Base-by-base conservation (phyloP, 345 rosid genomes). In the Iberis pinnata region DNA sequence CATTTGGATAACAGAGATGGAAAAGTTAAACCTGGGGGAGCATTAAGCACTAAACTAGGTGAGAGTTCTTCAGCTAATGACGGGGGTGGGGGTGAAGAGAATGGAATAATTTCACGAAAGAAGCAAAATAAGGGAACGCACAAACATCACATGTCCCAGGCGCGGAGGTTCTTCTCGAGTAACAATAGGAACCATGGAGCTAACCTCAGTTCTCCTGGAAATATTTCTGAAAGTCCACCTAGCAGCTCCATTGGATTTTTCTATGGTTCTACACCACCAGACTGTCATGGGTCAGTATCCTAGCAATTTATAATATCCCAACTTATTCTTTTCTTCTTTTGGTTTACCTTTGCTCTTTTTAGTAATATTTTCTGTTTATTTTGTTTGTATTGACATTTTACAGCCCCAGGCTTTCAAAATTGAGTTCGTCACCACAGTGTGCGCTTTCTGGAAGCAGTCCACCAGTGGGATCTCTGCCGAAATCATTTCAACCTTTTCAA, bases 221-320 rank as follows among this genome's bases (percentile, higher is more conserved):
- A 47, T 46, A 25, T 75, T 58, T 88, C 96, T 9, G 98, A 92
- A 81, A 88, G 95, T 68, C 98, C 96, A 12, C 98, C 98, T 36
- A 88, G 93, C 66, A 76, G 78, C 73, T 83, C 98, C 26, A 81
- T 92, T 48, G 98, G 98, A 55, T 92, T 70, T 76, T 92, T 85
- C 90, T 92, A 78, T 68, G 83, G 96, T 52, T 83, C 96, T 51
- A 92, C 96, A 4, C 95, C 98, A 54, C 98, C 98, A 36, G 98
- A 92, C 64, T 76, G 60, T 64, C 78, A 78, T 24, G 78, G 96
- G 98, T 92, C 55, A 75, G 96, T 76, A 53, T 27, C 56, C 43
- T 71, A 44, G 64, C 67, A 47, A 3, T 45, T 53, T 20, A 25
- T 26, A 17, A 47, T 41, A 10, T 48, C 52, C 43, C 51, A 44